phyloP scores from a whole-genome alignment of 257 asterid genomes.

The Nyctanthes arbortristis region DNA sequence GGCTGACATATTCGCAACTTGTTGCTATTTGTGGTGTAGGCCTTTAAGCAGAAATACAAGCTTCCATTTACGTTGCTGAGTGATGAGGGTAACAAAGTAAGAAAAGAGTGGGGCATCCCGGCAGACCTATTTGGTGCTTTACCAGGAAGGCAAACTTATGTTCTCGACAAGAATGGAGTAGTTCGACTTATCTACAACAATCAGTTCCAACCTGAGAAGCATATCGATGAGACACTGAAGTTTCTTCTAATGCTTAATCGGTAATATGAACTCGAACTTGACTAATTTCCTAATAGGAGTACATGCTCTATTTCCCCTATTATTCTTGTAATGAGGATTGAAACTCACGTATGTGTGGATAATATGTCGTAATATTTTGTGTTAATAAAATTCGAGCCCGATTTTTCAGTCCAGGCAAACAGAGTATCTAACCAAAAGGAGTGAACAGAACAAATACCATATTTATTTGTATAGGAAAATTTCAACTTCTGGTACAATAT shows the following conservation, averaged over 20 bases:
- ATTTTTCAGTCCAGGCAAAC: neutral
- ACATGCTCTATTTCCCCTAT: neutral
- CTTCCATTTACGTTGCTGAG: slow-evolving; percentile 86
- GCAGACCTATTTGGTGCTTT: slow-evolving; percentile 86
- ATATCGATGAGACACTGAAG: slow-evolving; percentile 92
- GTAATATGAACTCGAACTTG: too few species aligned
- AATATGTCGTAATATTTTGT: slow-evolving; percentile 12
- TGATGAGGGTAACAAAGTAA: slow-evolving; percentile 87
- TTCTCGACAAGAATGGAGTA: slow-evolving; percentile 93
- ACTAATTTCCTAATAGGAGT: too few species aligned
- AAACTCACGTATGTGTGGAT: slow-evolving; percentile 11
- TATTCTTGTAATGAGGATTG: slow-evolving; percentile 13
- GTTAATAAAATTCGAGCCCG: neutral
- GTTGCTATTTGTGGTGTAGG: slow-evolving; percentile 53
- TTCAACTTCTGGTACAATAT: neutral
- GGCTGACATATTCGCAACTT: too few species aligned
- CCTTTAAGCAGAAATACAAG: slow-evolving; percentile 81
- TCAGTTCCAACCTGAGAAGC: slow-evolving; percentile 99
- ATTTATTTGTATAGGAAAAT: slow-evolving; percentile 21
- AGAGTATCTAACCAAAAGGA: too few species aligned
- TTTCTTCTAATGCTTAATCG: slow-evolving; percentile 58
- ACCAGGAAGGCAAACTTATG: slow-evolving; percentile 97
- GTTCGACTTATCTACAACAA: slow-evolving; percentile 89
- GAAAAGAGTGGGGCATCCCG: slow-evolving; percentile 99
- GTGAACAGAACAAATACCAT: neutral